Evolutionary conservation across 371 early-diverging fungal species (phyloP).

Genomic region (Rhizopus arrhizus): DNA sequence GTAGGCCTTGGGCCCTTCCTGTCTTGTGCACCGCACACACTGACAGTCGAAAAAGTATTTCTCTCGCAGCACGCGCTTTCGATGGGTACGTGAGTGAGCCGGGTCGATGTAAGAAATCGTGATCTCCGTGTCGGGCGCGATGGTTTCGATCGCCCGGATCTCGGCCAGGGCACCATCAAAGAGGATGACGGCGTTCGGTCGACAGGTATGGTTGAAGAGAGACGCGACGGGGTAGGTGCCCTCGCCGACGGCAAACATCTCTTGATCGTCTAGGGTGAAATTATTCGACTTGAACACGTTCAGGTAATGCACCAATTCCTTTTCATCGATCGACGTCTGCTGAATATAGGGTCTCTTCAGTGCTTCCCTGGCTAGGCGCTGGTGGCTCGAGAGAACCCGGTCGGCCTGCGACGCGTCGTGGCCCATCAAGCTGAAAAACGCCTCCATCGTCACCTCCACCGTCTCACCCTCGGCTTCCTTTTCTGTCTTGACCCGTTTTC

Average conservation of each 20-base stretch:
- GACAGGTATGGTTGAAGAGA: conserved; percentile 86
- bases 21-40: conserved; percentile 66
- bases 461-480: conserved; percentile 23
- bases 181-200: conserved; percentile 75
- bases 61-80: conserved; percentile 56
- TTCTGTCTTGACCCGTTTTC: conserved; percentile 13
- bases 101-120: conserved; percentile 78
- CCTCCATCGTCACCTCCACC: conserved; percentile 48
- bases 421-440: conserved; percentile 45
- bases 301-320: conserved; percentile 52
- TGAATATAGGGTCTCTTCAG: background rate
- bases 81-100: conserved; percentile 58
- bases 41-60: conserved; percentile 79
- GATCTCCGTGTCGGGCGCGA: conserved; percentile 72
- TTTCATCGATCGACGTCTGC: conserved; percentile 11
- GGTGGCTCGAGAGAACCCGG: conserved; percentile 19
- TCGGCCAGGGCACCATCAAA: conserved; percentile 56
- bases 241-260: conserved; percentile 72
- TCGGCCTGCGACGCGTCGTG: conserved; percentile 35
- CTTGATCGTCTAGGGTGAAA: conserved; percentile 66
- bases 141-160: conserved; percentile 66
- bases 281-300: conserved; percentile 79
- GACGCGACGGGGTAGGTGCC: conserved; percentile 80
- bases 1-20: conserved; percentile 7
- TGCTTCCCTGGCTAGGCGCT: conserved; percentile 10